Base-by-base conservation (phyloP, 176 grass and related monocot genomes). In the Pontederia crassipes region DNA sequence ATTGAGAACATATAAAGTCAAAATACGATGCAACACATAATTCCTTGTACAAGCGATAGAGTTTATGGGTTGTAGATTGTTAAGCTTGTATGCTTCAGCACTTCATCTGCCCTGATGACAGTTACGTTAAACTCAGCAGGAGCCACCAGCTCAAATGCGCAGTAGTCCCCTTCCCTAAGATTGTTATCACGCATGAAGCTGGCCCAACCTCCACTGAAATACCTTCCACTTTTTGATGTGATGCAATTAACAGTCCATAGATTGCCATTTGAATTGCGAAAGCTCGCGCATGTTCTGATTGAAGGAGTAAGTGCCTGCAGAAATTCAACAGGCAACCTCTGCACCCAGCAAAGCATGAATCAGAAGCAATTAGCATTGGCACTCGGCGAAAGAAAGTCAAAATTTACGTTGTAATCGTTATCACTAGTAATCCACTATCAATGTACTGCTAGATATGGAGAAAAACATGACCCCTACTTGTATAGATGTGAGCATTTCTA, bases 91-190 rank as follows among this genome's bases (percentile, higher is more conserved):
- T 40, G 32, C 32, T 40, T 40, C 6, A 40, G 32, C 6, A 40
- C 32, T 40, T 40, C 32, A 40, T 40, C 32, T 40, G 32, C 32
- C 32, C 32, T 40, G 32, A 40, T 40, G 6, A 40, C 32, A 40
- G 32, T 40, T 40, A 40, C 6, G 32, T 3, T 40, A 40, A 40
- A 40, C 6, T 40, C 32, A 40, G 32, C 32, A 40, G 32, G 32
- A 40, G 32, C 32, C 32, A 40, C 32, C 32, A 40, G 2, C 6
- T 72, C 57, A 8, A 72, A 61, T 8, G 26, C 69, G 52, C 69
- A 72, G 32, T 51, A 62, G 61, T 72, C 69, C 10, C 69, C 69
- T 51, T 51, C 69, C 56, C 61, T 14, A 9, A 72, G 69, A 28
- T 45, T 12, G 57, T 72, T 72, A 9, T 14, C 57, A 8, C 57